phyloP scores from a whole-genome alignment of 225 moss, liverwort and hornwort species.

The Sphagnum contortum region DNA sequence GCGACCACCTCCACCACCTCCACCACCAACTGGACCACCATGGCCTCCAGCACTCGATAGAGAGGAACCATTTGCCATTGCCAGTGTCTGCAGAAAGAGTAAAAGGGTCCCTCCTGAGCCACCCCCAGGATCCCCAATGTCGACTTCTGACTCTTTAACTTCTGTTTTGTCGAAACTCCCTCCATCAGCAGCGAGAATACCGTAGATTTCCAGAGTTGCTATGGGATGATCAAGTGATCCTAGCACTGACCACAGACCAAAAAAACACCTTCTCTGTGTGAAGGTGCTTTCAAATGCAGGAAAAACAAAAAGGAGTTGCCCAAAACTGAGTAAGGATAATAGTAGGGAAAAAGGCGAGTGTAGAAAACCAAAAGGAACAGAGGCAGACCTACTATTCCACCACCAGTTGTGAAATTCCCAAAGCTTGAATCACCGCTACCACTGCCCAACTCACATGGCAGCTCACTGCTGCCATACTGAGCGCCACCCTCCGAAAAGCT shows the following conservation, averaged over 20 bases:
- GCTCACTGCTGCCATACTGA: conserved; percentile 50
- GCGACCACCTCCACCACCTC: conserved; percentile 90
- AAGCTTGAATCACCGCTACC: conserved; percentile 80
- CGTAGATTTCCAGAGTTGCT: conserved; percentile 68
- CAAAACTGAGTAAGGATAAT: no score
- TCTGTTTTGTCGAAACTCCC: conserved; percentile 36
- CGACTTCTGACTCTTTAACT: conserved; percentile 8
- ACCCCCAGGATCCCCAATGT: conserved; percentile 77
- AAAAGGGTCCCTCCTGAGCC: conserved; percentile 95
- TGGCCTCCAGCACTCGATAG: conserved; percentile 76
- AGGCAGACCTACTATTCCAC: conserved; percentile 77
- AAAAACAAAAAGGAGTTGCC: no score
- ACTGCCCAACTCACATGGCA: conserved; percentile 96
- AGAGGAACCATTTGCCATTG: conserved; percentile 65
- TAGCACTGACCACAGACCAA: conserved; percentile 38
- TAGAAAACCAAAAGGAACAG: no score
- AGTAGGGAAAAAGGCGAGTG: no score
- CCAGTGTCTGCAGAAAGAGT: conserved; percentile 77
- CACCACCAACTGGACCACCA: conserved; percentile 76
- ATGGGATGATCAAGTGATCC: conserved; percentile 89
- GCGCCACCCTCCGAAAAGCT: conserved; percentile 70
- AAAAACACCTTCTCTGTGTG: no score
- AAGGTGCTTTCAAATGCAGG: no score
- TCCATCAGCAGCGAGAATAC: conserved; percentile 76
- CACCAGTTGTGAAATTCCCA: conserved; percentile 67